Conservation (phyloP, 108 stramenopile genomes). For the Conticribra weissflogii region DNA sequence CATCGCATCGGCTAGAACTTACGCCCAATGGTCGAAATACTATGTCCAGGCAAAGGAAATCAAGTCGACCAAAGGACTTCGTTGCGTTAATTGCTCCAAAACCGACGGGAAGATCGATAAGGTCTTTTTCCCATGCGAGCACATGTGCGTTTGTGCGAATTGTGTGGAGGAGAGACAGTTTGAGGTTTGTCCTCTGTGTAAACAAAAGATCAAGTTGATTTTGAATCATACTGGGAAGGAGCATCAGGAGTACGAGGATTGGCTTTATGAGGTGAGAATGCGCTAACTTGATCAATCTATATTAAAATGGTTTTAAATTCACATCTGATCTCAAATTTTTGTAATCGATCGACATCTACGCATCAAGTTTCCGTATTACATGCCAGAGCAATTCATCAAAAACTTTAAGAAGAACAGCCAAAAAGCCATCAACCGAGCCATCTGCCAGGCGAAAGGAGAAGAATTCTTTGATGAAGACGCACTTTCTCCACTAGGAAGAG, state of each 20-base stretch:
- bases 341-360: not conserved
- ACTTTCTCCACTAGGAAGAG: too few relatives aligned
- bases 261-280: not conserved
- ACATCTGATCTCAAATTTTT: not conserved
- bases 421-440: not conserved
- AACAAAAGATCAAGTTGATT: not conserved
- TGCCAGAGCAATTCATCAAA: not conserved
- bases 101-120: not conserved
- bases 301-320: not conserved
- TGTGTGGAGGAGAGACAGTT: not conserved
- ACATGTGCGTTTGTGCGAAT: not conserved
- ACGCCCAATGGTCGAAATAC: not conserved
- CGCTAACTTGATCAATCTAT: not conserved
- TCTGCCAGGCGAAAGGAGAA: not conserved
- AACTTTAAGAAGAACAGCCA: not conserved
- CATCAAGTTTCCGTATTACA: not conserved
- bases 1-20: not conserved
- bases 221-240: not conserved
- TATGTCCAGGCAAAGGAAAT: not conserved
- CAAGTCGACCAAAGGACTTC: not conserved
- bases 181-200: not conserved
- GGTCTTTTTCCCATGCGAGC: not conserved
- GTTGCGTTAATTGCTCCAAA: not conserved
- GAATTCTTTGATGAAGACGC: too few relatives aligned
- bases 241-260: not conserved